Evolutionary conservation across 257 asterid species (phyloP).

Genomic region (Solanum sejunctum): DNA sequence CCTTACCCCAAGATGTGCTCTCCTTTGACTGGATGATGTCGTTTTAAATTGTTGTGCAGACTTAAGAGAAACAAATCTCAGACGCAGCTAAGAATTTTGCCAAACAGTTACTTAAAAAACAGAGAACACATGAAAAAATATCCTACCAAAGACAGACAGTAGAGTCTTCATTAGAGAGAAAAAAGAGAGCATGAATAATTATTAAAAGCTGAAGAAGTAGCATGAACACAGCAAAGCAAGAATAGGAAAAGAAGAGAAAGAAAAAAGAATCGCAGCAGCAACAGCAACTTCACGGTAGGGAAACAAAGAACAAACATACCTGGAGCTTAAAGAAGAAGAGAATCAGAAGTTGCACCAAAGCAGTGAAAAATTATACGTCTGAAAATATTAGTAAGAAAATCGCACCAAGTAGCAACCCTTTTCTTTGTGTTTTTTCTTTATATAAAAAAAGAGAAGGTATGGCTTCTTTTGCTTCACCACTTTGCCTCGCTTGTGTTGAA

Average conservation of each 20-base stretch:
- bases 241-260: neutral
- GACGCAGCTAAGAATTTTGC: neutral
- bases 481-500: neutral
- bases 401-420: too few species aligned
- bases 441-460: too few species aligned
- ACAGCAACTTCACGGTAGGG: neutral
- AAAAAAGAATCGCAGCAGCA: neutral
- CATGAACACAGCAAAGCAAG: neutral
- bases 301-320: neutral
- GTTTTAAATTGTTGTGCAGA: neutral
- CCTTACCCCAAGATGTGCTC: neutral
- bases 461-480: neutral
- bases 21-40: neutral
- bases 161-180: neutral
- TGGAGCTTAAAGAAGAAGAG: neutral
- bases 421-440: too few species aligned
- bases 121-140: neutral
- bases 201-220: neutral
- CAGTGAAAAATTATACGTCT: too few species aligned
- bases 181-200: neutral
- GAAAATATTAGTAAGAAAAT: too few species aligned
- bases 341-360: neutral
- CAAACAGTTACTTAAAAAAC: neutral
- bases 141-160: neutral
- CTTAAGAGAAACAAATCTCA: neutral